Evolutionary conservation across 345 rosid genomes (phyloP), one percentile per base, ranked within the genome.

Genomic region (Reutealis trisperma): DNA sequence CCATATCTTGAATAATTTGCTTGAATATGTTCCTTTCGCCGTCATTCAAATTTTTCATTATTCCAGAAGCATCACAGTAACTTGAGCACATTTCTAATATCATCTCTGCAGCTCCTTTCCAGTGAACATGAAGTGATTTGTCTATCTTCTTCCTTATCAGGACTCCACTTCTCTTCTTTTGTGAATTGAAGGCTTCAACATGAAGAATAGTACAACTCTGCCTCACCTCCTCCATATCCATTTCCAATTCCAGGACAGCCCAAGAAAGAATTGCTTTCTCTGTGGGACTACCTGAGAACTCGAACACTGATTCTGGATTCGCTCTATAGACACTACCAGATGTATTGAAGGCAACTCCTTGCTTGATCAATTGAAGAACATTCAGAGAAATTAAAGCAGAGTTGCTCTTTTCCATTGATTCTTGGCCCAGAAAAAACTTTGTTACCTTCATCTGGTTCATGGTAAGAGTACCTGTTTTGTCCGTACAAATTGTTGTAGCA

Each of bases 31-130:
- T 63, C 80, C 71, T 87, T 47, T 83, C 86, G 1, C 37, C 68
- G 22, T 76, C 83, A 22, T 80, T 65, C 57, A 94, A 58, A 24
- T 74, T 15, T 52, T 54, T 86, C 19, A 77, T 30, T 0, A 2
- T 69, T 67, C 97, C 97, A 25, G 84, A 77, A 54, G 81, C 88
- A 63, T 89, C 86, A 9, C 84, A 86, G 85, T 78, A 92, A 52
- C 85, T 83, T 0, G 92, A 85, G 76, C 97, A 91, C 92, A 80
- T 86, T 2, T 89, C 86, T 57, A 91, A 83, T 68, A 92, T 81
- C 90, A 87, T 87, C 91, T 89, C 96, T 1, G 96, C 94, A 0
- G 91, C 92, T 74, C 96, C 97, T 80, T 91, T 92, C 96, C 94
- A 91, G 63, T 94, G 97, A 67, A 85, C 78, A 58, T 90, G 88